Base-by-base conservation (phyloP, 805 yeast species). In the Saccharomycopsis sp. region DNA sequence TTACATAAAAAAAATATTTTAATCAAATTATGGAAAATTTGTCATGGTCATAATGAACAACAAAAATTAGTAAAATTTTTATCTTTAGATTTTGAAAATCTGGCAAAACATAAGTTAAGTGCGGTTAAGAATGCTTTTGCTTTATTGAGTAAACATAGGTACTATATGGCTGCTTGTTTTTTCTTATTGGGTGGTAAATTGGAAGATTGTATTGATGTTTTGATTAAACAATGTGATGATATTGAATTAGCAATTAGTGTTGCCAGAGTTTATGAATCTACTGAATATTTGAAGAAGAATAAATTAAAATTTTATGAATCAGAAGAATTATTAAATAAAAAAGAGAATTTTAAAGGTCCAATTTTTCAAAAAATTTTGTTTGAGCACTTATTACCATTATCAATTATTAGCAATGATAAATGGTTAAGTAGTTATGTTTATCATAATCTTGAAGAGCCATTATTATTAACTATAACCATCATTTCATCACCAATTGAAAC, bases 61-160 rank as follows among this genome's bases (percentile, higher is more conserved):
- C 75, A 70, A 28, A 89, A 88, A 54, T 83, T 89, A 77, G 49
- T 85, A 37, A 79, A 69, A 52, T 83, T 89, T 51, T 63, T 89
- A 50, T 64, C 66, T 17, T 80, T 88, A 54, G 92, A 92, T 53
- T 89, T 88, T 56, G 60, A 63, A 3, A 74, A 77, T 40, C 15
- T n/a, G 10, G 67, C 69, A 13, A 65, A 96, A 37, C 88, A 96
- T 96, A 73, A 67, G 50, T 67, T 83, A 0, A 96, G 96, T 1
- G 96, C 97, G 0, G 59, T 76, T 51, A 92, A 92, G 53, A 89
- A 89, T 60, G 97, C 97, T 0, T 89, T 75, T 64, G 97, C 85
- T 0, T 62, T 89, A 32, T 58, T 92, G 48, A 84, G 96, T 46
- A 86, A 86, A 52, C 98, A 88, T 57, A 64, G 97, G 31, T 83